A percentile compares a stretch with the other conserved stretches of the same genome.
These are phyloP conservation scores for Kuraishia piskuri DNA, from an alignment of 805 yeast species.

Conservation along the genomic window DNA sequence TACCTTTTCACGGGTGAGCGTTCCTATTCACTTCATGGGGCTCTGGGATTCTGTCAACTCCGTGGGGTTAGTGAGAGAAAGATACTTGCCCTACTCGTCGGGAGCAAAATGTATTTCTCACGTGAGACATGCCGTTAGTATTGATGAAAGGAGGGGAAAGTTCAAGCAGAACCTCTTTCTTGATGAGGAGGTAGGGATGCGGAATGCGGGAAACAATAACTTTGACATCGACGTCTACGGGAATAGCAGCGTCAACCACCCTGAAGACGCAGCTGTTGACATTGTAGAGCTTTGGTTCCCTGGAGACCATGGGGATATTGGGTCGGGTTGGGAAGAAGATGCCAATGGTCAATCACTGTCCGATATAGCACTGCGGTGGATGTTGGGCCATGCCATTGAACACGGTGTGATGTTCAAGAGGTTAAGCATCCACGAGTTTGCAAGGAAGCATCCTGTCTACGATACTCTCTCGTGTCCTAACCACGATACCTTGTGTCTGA, in stretches of 20 bases:
- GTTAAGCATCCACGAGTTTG: constrained; percentile 31
- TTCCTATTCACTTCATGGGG: constrained; percentile 50
- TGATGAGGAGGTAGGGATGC: neutral
- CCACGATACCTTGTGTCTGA: constrained; percentile 40
- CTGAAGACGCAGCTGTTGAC: constrained; percentile 17
- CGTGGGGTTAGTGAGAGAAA: constrained; percentile 50
- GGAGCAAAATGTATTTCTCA: constrained; percentile 43
- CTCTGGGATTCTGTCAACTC: constrained; percentile 65
- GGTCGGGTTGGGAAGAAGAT: constrained; percentile 58
- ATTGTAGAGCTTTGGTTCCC: constrained; percentile 56
- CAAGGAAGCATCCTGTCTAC: constrained; percentile 26
- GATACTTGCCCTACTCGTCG: constrained; percentile 50
- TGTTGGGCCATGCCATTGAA: constrained; percentile 42
- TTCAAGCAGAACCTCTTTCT: constrained; percentile 47
- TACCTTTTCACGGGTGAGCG: constrained; percentile 40
- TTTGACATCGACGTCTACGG: constrained; percentile 1
- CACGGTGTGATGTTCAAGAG: constrained; percentile 40
- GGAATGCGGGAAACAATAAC: constrained; percentile 3
- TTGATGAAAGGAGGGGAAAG: constrained; percentile 60
- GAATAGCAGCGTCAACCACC: constrained; percentile 1
- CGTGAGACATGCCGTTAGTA: constrained; percentile 57
- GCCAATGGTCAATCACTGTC: constrained; percentile 34
- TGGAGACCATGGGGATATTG: constrained; percentile 63
- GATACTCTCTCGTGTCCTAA: constrained; percentile 37
- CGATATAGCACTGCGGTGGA: constrained; percentile 52